A percentile compares a stretch with the other conserved stretches of the same genome.
These are phyloP conservation scores for Ceriops decandra DNA, from an alignment of 345 rosid species.

Conservation along the genomic window DNA sequence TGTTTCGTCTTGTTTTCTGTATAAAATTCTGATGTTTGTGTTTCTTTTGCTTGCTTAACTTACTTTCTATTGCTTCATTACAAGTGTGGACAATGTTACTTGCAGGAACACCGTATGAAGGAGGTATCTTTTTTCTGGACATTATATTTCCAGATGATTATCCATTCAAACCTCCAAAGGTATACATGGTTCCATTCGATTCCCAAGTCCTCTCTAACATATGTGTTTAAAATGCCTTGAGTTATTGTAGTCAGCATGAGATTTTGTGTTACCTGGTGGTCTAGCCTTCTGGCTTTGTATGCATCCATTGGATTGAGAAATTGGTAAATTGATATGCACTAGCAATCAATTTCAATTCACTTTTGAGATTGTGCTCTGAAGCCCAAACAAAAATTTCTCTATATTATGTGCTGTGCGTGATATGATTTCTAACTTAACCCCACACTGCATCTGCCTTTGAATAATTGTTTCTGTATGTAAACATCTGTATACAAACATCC, in stretches of 20 bases:
- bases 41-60: not conserved
- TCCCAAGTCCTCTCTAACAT: not conserved
- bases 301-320: not conserved
- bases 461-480: too few species aligned
- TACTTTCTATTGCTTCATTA: not conserved
- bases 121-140: constrained; percentile 83
- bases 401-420: too few species aligned
- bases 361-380: not conserved
- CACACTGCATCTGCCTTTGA: too few species aligned
- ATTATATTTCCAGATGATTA: constrained; percentile 71
- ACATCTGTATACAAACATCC: too few species aligned
- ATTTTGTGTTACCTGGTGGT: not conserved
- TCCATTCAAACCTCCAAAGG: constrained; percentile 95
- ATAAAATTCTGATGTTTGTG: not conserved
- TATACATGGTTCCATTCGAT: constrained; percentile 10
- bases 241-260: not conserved
- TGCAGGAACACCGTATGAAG: constrained; percentile 85
- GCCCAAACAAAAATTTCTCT: not conserved
- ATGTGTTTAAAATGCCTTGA: not conserved
- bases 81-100: not conserved
- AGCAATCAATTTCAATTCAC: not conserved
- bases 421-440: too few species aligned
- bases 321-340: not conserved
- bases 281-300: too few species aligned
- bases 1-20: not conserved